Percentiles rank a stretch among this genome's conserved stretches.
phyloP scores from a whole-genome alignment of 1,284 basidiomycete species.

The Takashimella tepidaria region DNA sequence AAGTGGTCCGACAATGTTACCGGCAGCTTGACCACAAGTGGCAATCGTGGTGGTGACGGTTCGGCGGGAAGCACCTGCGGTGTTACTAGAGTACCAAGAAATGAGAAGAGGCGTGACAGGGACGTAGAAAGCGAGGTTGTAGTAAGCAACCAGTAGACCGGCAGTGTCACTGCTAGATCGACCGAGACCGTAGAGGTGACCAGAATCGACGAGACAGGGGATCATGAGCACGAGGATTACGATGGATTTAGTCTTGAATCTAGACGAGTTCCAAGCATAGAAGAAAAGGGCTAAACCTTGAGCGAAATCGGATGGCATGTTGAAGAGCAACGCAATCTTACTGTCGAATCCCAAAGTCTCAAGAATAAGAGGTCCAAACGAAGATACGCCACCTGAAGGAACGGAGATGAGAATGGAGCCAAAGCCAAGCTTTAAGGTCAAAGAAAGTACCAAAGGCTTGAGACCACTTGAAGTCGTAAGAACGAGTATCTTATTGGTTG shows the following conservation, averaged over 20 bases:
- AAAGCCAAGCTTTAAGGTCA: constrained; percentile 31
- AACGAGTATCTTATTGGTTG: constrained; percentile 40
- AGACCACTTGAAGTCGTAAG: constrained; percentile 34
- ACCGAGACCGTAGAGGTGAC: constrained; percentile 33
- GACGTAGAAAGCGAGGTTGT: constrained; percentile 34
- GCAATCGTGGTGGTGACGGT: constrained; percentile 28
- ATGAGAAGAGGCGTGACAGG: constrained; percentile 31
- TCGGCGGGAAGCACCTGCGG: constrained; percentile 38
- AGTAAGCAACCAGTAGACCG: constrained; percentile 15
- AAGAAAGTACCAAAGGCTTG: constrained; percentile 36
- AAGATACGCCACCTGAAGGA: constrained; percentile 35
- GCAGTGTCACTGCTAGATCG: constrained; percentile 9
- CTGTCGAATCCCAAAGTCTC: constrained; percentile 36
- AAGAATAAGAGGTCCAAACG: constrained; percentile 42
- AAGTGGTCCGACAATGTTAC: constrained; percentile 30
- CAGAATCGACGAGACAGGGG: constrained; percentile 32
- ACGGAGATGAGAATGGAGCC: constrained; percentile 29
- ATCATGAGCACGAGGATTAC: constrained; percentile 27
- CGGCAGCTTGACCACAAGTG: constrained; percentile 26
- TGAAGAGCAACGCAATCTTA: constrained; percentile 34
- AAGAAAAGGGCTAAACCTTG: constrained; percentile 18
- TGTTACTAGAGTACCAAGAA: constrained; percentile 29
- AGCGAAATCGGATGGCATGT: constrained; percentile 39
- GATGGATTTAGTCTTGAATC: constrained; percentile 25
- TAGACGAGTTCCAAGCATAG: background rate